phyloP scores from a whole-genome alignment of 73 alveolate genomes.

The Paramecium octaurelia region DNA sequence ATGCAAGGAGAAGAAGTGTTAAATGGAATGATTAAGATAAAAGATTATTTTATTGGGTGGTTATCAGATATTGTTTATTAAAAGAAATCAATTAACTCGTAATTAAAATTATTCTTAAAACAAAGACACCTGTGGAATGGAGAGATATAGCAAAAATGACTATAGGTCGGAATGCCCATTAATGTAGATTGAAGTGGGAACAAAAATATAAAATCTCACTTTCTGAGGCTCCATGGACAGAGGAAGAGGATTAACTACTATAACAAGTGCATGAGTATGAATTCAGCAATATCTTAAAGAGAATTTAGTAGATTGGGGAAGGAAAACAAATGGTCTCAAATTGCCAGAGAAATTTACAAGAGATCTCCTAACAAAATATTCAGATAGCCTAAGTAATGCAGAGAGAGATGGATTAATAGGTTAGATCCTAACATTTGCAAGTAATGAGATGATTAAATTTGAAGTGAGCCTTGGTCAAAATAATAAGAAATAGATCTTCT shows the following conservation, averaged over 20 bases:
- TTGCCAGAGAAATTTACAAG: constrained; percentile 29
- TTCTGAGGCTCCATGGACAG: constrained; percentile 47
- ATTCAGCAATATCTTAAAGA: not conserved
- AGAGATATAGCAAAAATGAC: constrained; percentile 24
- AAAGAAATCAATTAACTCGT: constrained; percentile 33
- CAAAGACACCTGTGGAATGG: constrained; percentile 14
- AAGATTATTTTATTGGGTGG: constrained; percentile 43
- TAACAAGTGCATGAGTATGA: constrained; percentile 23
- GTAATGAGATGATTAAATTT: not conserved
- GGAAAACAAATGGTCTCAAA: constrained; percentile 41
- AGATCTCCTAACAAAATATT: constrained; percentile 44
- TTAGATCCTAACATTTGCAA: constrained; percentile 42
- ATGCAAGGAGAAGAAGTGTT: constrained; percentile 25
- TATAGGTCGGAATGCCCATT: constrained; percentile 30
- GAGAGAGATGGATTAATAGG: constrained; percentile 42
- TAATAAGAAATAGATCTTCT: constrained; percentile 9
- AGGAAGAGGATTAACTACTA: constrained; percentile 24
- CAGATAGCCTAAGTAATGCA: constrained; percentile 24
- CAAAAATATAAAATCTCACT: constrained; percentile 36
- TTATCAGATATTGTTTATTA: constrained; percentile 7
- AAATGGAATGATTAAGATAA: constrained; percentile 43
- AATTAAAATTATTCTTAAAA: not conserved
- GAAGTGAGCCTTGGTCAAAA: constrained; percentile 40
- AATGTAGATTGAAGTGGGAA: constrained; percentile 51
- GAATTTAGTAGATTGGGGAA: constrained; percentile 36